Percentiles rank a stretch among this genome's conserved stretches.
Evolutionary conservation across 495 filamentous ascomycete species (phyloP).

Genomic region (Penicillium silybi): DNA sequence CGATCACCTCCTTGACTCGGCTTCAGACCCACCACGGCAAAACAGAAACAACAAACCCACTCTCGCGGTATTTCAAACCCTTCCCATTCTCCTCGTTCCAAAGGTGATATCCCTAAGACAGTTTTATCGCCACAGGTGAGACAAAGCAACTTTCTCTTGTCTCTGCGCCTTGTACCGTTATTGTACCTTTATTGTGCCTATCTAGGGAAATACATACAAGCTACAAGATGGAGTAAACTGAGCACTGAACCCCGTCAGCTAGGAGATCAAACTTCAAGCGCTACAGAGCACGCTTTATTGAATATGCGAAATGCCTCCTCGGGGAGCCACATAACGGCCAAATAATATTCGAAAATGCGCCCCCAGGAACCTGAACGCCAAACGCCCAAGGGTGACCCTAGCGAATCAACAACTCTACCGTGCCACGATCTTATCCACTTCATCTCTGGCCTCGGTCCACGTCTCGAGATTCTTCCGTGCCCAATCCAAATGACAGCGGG

Average conservation of each 20-base stretch:
- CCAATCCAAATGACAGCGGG: conserved; percentile 94
- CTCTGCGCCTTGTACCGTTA: background rate
- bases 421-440: conserved; percentile 80
- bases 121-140: background rate
- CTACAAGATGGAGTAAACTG: background rate
- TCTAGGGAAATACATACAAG: background rate
- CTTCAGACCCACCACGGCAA: background rate
- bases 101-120: background rate
- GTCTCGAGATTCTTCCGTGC: conserved; percentile 95
- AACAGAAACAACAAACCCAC: too few species aligned
- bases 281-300: background rate
- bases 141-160: too few species aligned
- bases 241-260: too few species aligned
- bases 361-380: background rate
- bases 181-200: background rate
- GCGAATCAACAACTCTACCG: conserved; percentile 31
- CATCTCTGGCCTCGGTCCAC: conserved; percentile 92
- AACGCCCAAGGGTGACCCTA: background rate
- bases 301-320: background rate
- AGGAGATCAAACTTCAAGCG: background rate
- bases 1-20: conserved; percentile 11
- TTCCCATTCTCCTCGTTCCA: background rate
- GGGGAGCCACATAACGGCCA: background rate
- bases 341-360: background rate
- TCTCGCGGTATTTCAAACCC: too few species aligned